phyloP scores from a whole-genome alignment of 106 monocot genomes.

The Chionographis japonica region DNA sequence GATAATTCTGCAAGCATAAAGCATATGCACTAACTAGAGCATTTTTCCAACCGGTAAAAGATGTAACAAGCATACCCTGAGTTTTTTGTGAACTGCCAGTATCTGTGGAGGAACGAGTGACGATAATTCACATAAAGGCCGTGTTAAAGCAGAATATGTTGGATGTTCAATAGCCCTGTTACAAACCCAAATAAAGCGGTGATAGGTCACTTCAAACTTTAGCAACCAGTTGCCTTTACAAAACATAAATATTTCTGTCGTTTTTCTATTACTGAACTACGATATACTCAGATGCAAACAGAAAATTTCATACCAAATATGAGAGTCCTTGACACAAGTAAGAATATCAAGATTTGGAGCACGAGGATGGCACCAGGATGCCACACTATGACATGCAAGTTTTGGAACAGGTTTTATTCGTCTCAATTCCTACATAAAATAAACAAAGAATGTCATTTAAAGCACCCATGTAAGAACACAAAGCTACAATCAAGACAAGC shows the following conservation, averaged over 20 bases:
- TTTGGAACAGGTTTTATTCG: constrained; percentile 96
- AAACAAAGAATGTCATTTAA: constrained; percentile 3
- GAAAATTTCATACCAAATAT: constrained; percentile 74
- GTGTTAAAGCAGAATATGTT: constrained; percentile 93
- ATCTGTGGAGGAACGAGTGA: constrained; percentile 96
- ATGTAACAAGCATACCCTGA: constrained; percentile 54
- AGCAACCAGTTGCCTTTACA: too few relatives aligned
- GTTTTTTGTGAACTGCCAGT: constrained; percentile 89
- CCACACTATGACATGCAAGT: constrained; percentile 97
- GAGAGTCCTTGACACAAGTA: constrained; percentile 99
- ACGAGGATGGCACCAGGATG: constrained; percentile 99
- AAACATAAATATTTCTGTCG: too few relatives aligned
- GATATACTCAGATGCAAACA: neutral
- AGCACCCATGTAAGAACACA: neutral
- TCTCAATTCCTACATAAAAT: constrained; percentile 65
- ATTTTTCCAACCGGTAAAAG: too few relatives aligned
- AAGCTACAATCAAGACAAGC: neutral
- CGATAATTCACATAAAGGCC: constrained; percentile 93
- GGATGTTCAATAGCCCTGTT: constrained; percentile 98
- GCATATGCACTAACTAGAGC: too few relatives aligned
- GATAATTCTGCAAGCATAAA: too few relatives aligned
- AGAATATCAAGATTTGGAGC: constrained; percentile 99
- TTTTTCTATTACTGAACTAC: too few relatives aligned
- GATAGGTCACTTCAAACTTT: neutral
- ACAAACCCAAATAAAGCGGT: constrained; percentile 11